These are phyloP conservation scores for Trichoderma sp. DNA, from an alignment of 2,329 filamentous ascomycete genomes.

Conservation along the genomic window DNA sequence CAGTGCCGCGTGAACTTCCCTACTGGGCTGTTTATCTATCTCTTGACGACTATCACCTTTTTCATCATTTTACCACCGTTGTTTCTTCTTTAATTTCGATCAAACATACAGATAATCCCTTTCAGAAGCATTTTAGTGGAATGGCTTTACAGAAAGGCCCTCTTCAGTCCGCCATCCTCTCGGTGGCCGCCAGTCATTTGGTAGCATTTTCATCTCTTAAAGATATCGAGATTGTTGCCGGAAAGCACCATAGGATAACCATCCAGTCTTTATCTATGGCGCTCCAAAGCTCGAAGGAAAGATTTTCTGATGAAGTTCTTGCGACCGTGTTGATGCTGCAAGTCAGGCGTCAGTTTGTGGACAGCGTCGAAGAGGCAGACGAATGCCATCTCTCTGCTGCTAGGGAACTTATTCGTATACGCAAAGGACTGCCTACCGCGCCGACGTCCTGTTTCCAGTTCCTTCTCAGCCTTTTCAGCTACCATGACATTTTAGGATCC, in stretches of 20 bases:
- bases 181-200: neutral
- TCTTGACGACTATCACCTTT: slow-evolving; percentile 1
- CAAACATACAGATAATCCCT: neutral
- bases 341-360: slow-evolving; percentile 1
- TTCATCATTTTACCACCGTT: slow-evolving; percentile 5
- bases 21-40: neutral
- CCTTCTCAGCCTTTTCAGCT: neutral
- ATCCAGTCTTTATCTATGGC: neutral
- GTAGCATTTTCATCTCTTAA: neutral
- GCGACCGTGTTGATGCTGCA: slow-evolving; percentile 1
- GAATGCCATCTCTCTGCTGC: slow-evolving; percentile 6
- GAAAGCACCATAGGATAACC: neutral
- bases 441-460: neutral
- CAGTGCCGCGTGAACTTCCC: neutral
- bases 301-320: neutral
- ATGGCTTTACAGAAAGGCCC: neutral
- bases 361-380: neutral
- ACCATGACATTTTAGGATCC: slow-evolving; percentile 1
- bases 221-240: neutral
- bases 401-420: neutral
- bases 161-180: neutral
- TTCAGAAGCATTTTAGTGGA: neutral
- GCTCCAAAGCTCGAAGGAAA: neutral
- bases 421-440: neutral
- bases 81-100: slow-evolving; percentile 7